Conservation (phyloP, 306 rosid species). For the Senna tora region DNA sequence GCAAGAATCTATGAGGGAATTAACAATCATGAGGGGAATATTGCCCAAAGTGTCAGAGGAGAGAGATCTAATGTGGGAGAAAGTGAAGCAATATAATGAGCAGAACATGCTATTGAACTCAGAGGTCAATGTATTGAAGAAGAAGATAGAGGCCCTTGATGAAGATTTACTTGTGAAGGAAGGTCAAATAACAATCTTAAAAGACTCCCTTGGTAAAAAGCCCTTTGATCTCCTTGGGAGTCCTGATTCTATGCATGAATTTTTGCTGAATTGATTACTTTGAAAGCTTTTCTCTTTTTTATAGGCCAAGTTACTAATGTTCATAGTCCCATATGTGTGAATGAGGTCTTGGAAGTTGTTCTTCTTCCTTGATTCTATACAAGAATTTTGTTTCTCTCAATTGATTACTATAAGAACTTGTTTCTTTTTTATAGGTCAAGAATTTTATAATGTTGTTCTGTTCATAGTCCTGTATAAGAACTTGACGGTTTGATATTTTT, state of each 20-base stretch:
- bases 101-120: conserved; percentile 75
- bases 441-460: too few relatives aligned
- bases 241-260: conserved; percentile 63
- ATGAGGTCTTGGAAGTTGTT: conserved; percentile 26
- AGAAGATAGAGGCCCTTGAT: conserved; percentile 71
- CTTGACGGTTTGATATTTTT: too few relatives aligned
- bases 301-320: conserved; percentile 44
- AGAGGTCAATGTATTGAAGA: conserved; percentile 56
- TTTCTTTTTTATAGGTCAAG: neutral
- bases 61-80: conserved; percentile 78
- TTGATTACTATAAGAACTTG: neutral
- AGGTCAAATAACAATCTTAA: conserved; percentile 89
- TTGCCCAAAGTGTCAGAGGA: conserved; percentile 74
- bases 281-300: conserved; percentile 29
- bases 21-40: conserved; percentile 55
- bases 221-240: conserved; percentile 70
- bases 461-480: too few relatives aligned
- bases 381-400: neutral
- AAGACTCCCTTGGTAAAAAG: conserved; percentile 67
- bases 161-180: conserved; percentile 81
- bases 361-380: neutral
- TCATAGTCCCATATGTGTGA: conserved; percentile 55
- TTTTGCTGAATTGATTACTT: conserved; percentile 47
- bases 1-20: conserved; percentile 65
- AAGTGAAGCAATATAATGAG: conserved; percentile 79